Evolutionary conservation across 2,329 filamentous ascomycete species (phyloP).

Genomic region (Lecanicillium sp.): DNA sequence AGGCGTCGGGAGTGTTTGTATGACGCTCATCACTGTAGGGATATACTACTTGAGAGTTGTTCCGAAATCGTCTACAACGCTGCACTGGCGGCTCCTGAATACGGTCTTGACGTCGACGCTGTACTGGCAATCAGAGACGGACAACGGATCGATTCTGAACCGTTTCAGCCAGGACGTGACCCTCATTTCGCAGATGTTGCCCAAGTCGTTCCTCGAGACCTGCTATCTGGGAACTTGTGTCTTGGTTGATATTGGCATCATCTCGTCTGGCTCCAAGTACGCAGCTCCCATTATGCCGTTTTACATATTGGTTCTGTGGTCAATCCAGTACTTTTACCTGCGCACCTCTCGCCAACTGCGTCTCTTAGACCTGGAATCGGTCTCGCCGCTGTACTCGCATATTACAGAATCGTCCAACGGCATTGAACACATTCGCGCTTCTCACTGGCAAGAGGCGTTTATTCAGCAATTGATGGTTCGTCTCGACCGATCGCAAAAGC

Average conservation of each 20-base stretch:
- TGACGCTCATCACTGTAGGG: neutral
- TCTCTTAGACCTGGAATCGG: constrained; percentile 25
- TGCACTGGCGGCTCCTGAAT: constrained; percentile 1
- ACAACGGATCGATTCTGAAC: constrained; percentile 1
- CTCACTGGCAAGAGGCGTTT: constrained; percentile 39
- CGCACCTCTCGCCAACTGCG: constrained; percentile 27
- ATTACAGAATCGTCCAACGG: constrained; percentile 36
- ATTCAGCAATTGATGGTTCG: constrained; percentile 33
- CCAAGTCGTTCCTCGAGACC: constrained; percentile 14
- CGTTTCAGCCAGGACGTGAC: constrained; percentile 20
- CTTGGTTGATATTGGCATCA: constrained; percentile 12
- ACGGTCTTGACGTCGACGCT: constrained; percentile 6
- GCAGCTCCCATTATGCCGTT: constrained; percentile 20
- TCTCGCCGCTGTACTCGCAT: constrained; percentile 22
- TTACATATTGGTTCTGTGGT: constrained; percentile 15
- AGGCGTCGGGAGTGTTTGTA: neutral
- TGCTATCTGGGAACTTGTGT: constrained; percentile 14
- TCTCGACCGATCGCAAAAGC: constrained; percentile 42
- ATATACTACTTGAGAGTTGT: neutral
- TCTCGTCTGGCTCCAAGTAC: constrained; percentile 17
- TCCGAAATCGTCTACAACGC: neutral
- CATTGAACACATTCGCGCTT: constrained; percentile 40
- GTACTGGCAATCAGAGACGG: constrained; percentile 12
- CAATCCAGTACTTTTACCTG: constrained; percentile 23
- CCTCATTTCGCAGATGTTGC: constrained; percentile 16